Evolutionary conservation across 2,329 filamentous ascomycete species (phyloP).

Genomic region (Ceratocystis colombiana): DNA sequence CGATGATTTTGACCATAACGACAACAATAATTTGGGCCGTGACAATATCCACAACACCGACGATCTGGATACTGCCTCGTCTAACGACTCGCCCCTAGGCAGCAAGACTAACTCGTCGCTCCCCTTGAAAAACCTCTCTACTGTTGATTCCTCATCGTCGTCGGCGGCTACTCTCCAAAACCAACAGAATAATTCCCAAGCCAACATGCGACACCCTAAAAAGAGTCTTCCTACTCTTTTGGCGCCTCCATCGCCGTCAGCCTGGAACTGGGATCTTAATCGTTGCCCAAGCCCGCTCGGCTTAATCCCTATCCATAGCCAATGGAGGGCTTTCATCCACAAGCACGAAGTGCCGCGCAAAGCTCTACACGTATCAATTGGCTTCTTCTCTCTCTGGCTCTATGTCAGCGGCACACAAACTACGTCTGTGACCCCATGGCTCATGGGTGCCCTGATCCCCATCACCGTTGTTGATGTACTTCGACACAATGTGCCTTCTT

Average conservation of each 20-base stretch:
- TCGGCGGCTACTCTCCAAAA: neutral
- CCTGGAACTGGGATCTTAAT: slow-evolving; percentile 81
- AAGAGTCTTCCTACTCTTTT: slow-evolving; percentile 52
- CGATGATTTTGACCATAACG: slow-evolving; percentile 18
- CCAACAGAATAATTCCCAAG: neutral
- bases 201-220: slow-evolving; percentile 27
- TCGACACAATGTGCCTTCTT: slow-evolving; percentile 66
- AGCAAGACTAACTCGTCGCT: slow-evolving; percentile 8
- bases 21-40: slow-evolving; percentile 5
- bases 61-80: slow-evolving; percentile 20
- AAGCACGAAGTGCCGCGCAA: slow-evolving; percentile 96
- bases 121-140: slow-evolving; percentile 4
- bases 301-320: slow-evolving; percentile 85
- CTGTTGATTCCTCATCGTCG: neutral
- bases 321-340: slow-evolving; percentile 87
- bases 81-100: slow-evolving; percentile 18
- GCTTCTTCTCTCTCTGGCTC: slow-evolving; percentile 80
- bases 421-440: slow-evolving; percentile 66
- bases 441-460: slow-evolving; percentile 71
- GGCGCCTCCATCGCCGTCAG: slow-evolving; percentile 53
- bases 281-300: slow-evolving; percentile 86
- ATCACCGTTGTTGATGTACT: slow-evolving; percentile 73
- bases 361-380: slow-evolving; percentile 86
- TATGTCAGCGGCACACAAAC: slow-evolving; percentile 73
- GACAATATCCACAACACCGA: slow-evolving; percentile 2